phyloP scores from a whole-genome alignment of 108 stramenopile genomes.

The Schizochytrium sp. region DNA sequence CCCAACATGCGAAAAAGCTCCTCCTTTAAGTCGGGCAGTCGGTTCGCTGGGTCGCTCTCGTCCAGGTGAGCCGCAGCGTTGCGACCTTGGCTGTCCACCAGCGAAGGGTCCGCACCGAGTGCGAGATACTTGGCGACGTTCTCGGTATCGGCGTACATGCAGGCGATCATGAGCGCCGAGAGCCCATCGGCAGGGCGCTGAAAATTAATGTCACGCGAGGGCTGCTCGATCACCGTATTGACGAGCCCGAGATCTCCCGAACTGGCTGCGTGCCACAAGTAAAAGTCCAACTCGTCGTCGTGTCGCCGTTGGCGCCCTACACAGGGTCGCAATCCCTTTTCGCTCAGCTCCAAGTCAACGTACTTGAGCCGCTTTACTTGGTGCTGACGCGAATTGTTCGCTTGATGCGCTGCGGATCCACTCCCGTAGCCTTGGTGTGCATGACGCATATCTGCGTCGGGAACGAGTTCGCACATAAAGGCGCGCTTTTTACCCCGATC shows the following conservation, averaged over 20 bases:
- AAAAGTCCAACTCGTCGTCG: background rate
- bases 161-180: background rate
- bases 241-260: background rate
- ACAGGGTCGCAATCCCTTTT: background rate
- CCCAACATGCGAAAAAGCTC: background rate
- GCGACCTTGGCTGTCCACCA: background rate
- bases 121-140: background rate
- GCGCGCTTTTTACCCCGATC: background rate
- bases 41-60: background rate
- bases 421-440: too few species aligned
- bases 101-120: background rate
- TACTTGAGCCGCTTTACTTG: background rate
- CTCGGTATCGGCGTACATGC: background rate
- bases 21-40: background rate
- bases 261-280: background rate
- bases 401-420: background rate
- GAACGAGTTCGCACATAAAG: background rate
- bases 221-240: background rate
- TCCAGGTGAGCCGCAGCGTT: background rate
- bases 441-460: background rate
- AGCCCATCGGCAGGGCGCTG: background rate
- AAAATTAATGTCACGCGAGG: background rate
- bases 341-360: background rate
- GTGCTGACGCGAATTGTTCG: background rate
- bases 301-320: background rate